phyloP scores from a whole-genome alignment of 345 rosid genomes.

The Adansonia digitata region DNA sequence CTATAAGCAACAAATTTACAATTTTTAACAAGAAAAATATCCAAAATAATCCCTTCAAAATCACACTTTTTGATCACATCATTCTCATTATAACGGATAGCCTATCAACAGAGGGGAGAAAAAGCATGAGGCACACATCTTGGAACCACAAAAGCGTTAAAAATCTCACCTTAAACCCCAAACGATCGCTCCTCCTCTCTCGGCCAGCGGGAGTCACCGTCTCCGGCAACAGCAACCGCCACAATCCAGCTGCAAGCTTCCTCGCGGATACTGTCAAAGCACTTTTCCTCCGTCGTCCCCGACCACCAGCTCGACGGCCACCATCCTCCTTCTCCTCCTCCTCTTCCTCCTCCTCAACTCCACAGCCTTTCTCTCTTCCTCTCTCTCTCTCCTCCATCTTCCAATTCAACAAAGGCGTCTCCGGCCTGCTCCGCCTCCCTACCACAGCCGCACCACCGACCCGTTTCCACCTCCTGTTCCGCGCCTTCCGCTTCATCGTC shows the following conservation, averaged over 20 bases:
- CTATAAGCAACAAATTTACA: conserved; percentile 17
- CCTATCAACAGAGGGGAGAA: neutral
- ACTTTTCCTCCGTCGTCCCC: conserved; percentile 31
- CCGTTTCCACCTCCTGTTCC: conserved; percentile 46
- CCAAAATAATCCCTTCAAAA: conserved; percentile 14
- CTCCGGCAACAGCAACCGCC: conserved; percentile 77
- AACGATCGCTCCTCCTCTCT: conserved; percentile 37
- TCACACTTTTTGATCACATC: conserved; percentile 14
- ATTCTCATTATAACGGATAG: conserved; percentile 2
- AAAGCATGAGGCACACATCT: neutral
- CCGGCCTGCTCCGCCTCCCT: conserved; percentile 63
- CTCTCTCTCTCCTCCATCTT: conserved; percentile 50
- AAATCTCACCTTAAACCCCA: conserved; percentile 61
- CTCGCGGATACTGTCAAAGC: conserved; percentile 55
- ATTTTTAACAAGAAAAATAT: neutral
- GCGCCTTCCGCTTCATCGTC: conserved; percentile 38
- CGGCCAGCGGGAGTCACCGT: conserved; percentile 24
- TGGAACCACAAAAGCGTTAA: neutral
- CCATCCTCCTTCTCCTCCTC: conserved; percentile 23
- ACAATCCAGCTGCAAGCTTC: conserved; percentile 83
- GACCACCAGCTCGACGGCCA: conserved; percentile 22
- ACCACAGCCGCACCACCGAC: conserved; percentile 34
- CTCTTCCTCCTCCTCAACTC: conserved; percentile 25
- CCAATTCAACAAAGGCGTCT: conserved; percentile 83
- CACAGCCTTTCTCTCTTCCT: conserved; percentile 19